Evolutionary conservation across 1,139 yeast genomes (phyloP), one percentile per base, ranked within the genome.

Genomic region (Suhomyces bribrorum): DNA sequence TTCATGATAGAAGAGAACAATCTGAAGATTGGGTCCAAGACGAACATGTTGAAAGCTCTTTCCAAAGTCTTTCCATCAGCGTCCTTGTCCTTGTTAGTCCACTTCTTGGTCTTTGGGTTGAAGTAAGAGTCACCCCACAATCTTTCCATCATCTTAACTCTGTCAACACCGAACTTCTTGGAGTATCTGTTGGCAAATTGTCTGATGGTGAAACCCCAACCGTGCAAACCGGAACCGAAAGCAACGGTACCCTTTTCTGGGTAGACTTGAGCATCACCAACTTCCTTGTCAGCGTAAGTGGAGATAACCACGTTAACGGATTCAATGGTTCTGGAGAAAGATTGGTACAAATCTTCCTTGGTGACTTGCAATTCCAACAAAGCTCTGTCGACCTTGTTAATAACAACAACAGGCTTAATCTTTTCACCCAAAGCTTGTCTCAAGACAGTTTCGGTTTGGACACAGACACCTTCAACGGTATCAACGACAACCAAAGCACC

Each of bases 161-260:
- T 83, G 87, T 90, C 97, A 68, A 92, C 97, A 88, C 98, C 98
- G 72, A 92, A 92, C 80, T 92, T 92, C 89, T 90, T 89, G 72
- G 96, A 83, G 84, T 92, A 92, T 80, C 96, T 88, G 77, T 79
- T 75, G 65, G 98, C 98, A 62, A 92, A 92, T 81, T 92, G 98
- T 78, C 98, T 89, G 69, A 92, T 85, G 64, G 98, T 92, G 92
- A 92, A 92, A 71, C 97, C 97, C 98, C 98, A 92, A 76, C 98
- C 98, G 84, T 92, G 98, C 69, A 92, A 82, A 85, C 97, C 98
- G 74, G 98, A 92, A 79, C 96, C 97, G 77, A 92, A 92, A 57
- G 98, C 98, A 69, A 92, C 97, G 74, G 97, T 92, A 79, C 98
- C 98, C 72, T 76, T 76, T 73, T 92, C 95, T 75, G 98, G 98